Conservation (phyloP, 2,329 filamentous ascomycete genomes). For the Talaromyces sp. region DNA sequence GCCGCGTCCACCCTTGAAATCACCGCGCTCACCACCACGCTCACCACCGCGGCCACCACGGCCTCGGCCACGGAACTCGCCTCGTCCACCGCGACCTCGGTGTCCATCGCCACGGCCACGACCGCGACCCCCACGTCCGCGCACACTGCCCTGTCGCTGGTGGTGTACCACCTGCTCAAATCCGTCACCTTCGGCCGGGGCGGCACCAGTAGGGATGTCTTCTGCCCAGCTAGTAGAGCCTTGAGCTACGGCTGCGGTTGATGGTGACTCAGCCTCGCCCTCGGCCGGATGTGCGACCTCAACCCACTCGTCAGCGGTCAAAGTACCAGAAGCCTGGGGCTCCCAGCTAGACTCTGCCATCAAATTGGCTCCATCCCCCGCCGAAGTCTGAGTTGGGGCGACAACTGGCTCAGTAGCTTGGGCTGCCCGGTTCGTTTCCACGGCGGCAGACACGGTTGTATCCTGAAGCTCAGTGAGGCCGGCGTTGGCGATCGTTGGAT, state of each 20-base stretch:
- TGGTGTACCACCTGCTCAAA: constrained; percentile 36
- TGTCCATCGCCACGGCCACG: constrained; percentile 35
- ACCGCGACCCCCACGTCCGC: constrained; percentile 34
- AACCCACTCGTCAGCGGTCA: constrained; percentile 66
- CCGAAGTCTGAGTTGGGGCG: constrained; percentile 40
- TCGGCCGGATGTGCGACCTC: constrained; percentile 70
- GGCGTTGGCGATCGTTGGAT: constrained; percentile 60
- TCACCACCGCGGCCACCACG: constrained; percentile 35
- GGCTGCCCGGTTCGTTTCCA: constrained; percentile 43
- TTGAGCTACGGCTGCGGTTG: constrained; percentile 54
- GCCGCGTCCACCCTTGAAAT: constrained; percentile 31
- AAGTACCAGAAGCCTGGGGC: constrained; percentile 46
- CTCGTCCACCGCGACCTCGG: constrained; percentile 36
- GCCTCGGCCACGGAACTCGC: constrained; percentile 14
- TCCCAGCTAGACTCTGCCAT: constrained; percentile 56
- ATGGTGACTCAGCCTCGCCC: constrained; percentile 63
- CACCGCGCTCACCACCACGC: constrained; percentile 21
- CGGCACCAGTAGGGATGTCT: constrained; percentile 60
- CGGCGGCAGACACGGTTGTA: constrained; percentile 52
- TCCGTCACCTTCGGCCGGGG: constrained; percentile 31
- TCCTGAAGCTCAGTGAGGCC: constrained; percentile 58
- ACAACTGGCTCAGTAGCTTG: constrained; percentile 25
- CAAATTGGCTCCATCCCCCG: constrained; percentile 42
- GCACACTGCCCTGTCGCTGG: constrained; percentile 34
- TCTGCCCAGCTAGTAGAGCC: constrained; percentile 75